Conservation (phyloP, 2,329 filamentous ascomycete species). For the Fusarium tanahbumbuense region DNA sequence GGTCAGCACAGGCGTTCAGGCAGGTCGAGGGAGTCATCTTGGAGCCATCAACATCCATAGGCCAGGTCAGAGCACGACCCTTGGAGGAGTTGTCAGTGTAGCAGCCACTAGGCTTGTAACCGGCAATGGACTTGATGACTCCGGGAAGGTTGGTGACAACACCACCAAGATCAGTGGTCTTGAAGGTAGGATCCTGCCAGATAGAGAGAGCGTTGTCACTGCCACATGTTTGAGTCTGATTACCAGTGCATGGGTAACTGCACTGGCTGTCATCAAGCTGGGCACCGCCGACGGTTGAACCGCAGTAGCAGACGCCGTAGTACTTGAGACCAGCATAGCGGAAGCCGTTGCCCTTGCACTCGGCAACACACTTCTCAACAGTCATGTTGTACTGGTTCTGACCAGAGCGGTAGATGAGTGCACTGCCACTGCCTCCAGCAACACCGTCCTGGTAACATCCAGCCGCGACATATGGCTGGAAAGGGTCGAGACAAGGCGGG, state of each 20-base stretch:
- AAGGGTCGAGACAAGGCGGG: slow-evolving; percentile 58
- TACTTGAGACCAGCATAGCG: slow-evolving; percentile 64
- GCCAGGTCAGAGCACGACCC: slow-evolving; percentile 60
- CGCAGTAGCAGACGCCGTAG: slow-evolving; percentile 65
- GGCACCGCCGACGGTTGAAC: slow-evolving; percentile 64
- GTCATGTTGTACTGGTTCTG: slow-evolving; percentile 57
- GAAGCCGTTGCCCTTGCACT: slow-evolving; percentile 65
- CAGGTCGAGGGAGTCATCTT: slow-evolving; percentile 58
- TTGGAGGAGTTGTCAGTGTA: slow-evolving; percentile 60
- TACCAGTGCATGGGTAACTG: slow-evolving; percentile 64
- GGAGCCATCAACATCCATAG: slow-evolving; percentile 51
- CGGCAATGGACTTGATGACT: slow-evolving; percentile 51
- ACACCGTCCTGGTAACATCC: slow-evolving; percentile 59
- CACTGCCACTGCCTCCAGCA: slow-evolving; percentile 48
- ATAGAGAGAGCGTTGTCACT: slow-evolving; percentile 60
- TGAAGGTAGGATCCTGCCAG: slow-evolving; percentile 62
- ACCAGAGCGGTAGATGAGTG: slow-evolving; percentile 58
- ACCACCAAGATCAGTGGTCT: slow-evolving; percentile 50
- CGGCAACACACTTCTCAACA: slow-evolving; percentile 59
- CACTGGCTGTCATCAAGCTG: slow-evolving; percentile 65
- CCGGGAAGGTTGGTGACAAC: slow-evolving; percentile 54
- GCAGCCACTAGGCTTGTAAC: slow-evolving; percentile 72
- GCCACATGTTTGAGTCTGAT: slow-evolving; percentile 60
- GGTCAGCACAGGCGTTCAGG: slow-evolving; percentile 55
- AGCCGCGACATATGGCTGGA: slow-evolving; percentile 61